Evolutionary conservation across 495 filamentous ascomycete species (phyloP), one percentile per base, ranked within the genome.

Genomic region (Hypomontagnella submonticulosa): DNA sequence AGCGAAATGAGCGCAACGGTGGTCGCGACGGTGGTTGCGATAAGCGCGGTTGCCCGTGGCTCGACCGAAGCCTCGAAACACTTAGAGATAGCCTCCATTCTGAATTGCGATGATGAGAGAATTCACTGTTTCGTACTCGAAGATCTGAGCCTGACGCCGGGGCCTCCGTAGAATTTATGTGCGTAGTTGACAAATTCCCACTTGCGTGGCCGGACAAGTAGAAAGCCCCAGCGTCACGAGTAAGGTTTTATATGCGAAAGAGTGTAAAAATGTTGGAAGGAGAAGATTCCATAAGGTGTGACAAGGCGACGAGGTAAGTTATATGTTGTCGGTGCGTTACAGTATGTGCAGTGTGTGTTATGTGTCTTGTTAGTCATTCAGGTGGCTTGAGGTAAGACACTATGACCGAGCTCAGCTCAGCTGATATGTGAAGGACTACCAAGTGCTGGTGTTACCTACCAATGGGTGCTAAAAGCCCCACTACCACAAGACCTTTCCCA

Each of bases 21-120:
- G 32, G 76, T 58, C 7, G 71, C 43, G 0, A 73, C 68, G 9
- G 72, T 72, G 0, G 77, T 78, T 10, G 63, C 71, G 11, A 78
- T 72, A 4, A 72, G 64, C 4, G 75, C 73, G 48, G 64, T 61
- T 27, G 66, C 57, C 34, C 42, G 44, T 38, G 63, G 63, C 15
- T 61, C 71, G 30, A 19, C 13, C 6, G 68, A 53, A 34, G 55
- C 54, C 19, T 53, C 51, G 33, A 73, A 52, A 44, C 58, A 73
- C 30, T 64, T 63, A 23, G 61, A 64, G 27, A 69, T 44, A 36
- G 55, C 43, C 27, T 74, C 69, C 71, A 74, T 74, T 44, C 32
- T 46, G 18, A 37, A 20, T 27, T 16, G n/a, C 30, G 37, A 38
- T n/a, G 27, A n/a, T 42, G 3, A 11, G 33, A 27, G 44, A 47